phyloP scores from a whole-genome alignment of 306 rosid genomes.

The Rubus parviflorus region DNA sequence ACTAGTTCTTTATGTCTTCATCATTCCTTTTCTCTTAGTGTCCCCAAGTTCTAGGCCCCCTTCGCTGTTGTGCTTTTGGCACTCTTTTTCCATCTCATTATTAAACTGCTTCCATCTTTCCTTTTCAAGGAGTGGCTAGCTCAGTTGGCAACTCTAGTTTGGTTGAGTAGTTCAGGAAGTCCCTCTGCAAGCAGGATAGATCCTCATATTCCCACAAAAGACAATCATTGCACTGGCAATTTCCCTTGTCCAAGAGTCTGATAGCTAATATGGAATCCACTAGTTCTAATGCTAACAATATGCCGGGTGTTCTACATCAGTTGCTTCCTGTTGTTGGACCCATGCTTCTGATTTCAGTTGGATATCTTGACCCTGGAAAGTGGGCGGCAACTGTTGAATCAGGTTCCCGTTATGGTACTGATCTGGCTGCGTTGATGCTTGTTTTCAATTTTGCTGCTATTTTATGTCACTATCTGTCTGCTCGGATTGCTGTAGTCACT shows the following conservation, averaged over 20 bases:
- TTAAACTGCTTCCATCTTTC: slow-evolving; percentile 3
- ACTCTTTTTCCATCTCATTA: not conserved
- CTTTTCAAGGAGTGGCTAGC: slow-evolving; percentile 8
- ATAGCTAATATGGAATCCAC: slow-evolving; percentile 56
- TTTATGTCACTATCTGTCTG: slow-evolving; percentile 86
- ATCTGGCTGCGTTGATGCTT: slow-evolving; percentile 59
- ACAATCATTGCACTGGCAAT: slow-evolving; percentile 19
- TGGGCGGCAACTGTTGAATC: slow-evolving; percentile 87
- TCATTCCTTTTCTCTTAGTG: not conserved
- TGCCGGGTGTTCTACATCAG: slow-evolving; percentile 38
- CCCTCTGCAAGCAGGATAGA: not conserved
- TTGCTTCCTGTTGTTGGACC: slow-evolving; percentile 66
- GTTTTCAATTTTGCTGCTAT: slow-evolving; percentile 84
- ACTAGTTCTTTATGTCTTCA: not conserved
- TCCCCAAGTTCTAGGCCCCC: slow-evolving; percentile 4
- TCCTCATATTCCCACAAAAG: not conserved
- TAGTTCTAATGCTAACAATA: slow-evolving; percentile 30
- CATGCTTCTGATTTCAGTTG: slow-evolving; percentile 68
- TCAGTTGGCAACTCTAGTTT: slow-evolving; percentile 9
- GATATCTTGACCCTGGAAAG: slow-evolving; percentile 97
- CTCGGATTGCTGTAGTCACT: slow-evolving; percentile 73
- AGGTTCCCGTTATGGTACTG: slow-evolving; percentile 85
- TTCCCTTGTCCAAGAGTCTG: slow-evolving; percentile 27
- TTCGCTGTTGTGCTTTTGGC: not conserved
- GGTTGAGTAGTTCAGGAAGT: slow-evolving; percentile 2